Conservation (phyloP, 805 yeast genomes). For the Debaryomyces tyrocola region DNA sequence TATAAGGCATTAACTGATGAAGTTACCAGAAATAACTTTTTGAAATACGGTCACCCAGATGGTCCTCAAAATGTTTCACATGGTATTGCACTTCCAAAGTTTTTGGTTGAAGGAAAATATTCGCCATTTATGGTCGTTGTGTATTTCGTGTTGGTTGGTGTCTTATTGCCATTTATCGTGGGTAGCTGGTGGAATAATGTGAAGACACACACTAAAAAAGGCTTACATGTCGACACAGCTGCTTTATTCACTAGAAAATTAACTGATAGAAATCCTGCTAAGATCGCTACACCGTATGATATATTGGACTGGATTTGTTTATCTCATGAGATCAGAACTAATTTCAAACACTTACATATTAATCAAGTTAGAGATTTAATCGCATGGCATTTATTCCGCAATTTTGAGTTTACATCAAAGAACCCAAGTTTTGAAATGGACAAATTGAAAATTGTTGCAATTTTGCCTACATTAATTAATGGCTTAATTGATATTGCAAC, state of each 20-base stretch:
- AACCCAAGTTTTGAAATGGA: slow-evolving; percentile 28
- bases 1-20: slow-evolving; percentile 95
- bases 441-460: slow-evolving; percentile 58
- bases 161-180: slow-evolving; percentile 76
- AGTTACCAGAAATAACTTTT: slow-evolving; percentile 72
- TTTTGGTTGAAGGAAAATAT: slow-evolving; percentile 79
- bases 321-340: slow-evolving; percentile 61
- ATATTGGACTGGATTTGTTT: slow-evolving; percentile 60
- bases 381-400: slow-evolving; percentile 58
- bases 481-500: slow-evolving; percentile 83
- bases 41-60: slow-evolving; percentile 95
- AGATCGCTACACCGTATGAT: slow-evolving; percentile 55
- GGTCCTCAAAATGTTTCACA: slow-evolving; percentile 89
- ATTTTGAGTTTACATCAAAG: slow-evolving; percentile 19
- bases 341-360: slow-evolving; percentile 41
- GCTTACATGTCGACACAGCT: slow-evolving; percentile 84
- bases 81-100: slow-evolving; percentile 94
- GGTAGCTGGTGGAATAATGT: slow-evolving; percentile 89
- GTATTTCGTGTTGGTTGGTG: slow-evolving; percentile 73
- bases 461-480: slow-evolving; percentile 61
- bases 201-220: slow-evolving; percentile 76
- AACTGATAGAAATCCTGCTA: slow-evolving; percentile 73
- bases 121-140: slow-evolving; percentile 60
- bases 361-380: slow-evolving; percentile 54
- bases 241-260: slow-evolving; percentile 67